phyloP scores from a whole-genome alignment of 371 early-diverging fungal species.

The Mortierella sp. region DNA sequence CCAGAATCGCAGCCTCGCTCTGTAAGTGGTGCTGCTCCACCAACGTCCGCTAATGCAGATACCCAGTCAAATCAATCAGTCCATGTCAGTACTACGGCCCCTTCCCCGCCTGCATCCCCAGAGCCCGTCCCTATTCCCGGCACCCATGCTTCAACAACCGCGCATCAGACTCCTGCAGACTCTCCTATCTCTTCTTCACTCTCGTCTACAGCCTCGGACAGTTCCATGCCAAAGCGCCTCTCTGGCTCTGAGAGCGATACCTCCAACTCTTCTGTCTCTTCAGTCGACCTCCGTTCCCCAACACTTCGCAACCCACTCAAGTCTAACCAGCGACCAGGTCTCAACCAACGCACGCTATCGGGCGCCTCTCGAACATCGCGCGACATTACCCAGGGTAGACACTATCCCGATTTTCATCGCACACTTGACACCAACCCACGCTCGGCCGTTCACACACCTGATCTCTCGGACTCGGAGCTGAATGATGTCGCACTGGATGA shows the following conservation, averaged over 20 bases:
- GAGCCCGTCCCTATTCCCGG: not conserved
- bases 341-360: conserved; percentile 20
- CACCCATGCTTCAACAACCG: not conserved
- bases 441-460: conserved; percentile 16
- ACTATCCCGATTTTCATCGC: conserved; percentile 6
- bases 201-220: too few relatives aligned
- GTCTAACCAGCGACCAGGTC: conserved; percentile 10
- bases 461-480: conserved; percentile 35
- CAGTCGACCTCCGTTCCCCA: conserved; percentile 8
- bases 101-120: not conserved
- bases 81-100: not conserved
- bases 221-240: not conserved
- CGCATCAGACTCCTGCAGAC: not conserved
- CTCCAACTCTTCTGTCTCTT: conserved; percentile 20
- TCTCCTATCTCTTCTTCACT: too few relatives aligned
- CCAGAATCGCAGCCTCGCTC: too few relatives aligned
- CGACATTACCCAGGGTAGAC: conserved; percentile 17
- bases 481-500: conserved; percentile 50
- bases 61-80: too few relatives aligned
- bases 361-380: conserved; percentile 13
- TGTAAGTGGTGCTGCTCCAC: too few relatives aligned
- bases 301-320: conserved; percentile 7
- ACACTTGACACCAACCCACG: not conserved
- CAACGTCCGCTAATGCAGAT: too few relatives aligned
- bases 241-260: conserved; percentile 39